A percentile compares a stretch with the other conserved stretches of the same genome.
Conservation (phyloP, 2,329 filamentous ascomycete species). For the Verticillium zaregamsianum region DNA sequence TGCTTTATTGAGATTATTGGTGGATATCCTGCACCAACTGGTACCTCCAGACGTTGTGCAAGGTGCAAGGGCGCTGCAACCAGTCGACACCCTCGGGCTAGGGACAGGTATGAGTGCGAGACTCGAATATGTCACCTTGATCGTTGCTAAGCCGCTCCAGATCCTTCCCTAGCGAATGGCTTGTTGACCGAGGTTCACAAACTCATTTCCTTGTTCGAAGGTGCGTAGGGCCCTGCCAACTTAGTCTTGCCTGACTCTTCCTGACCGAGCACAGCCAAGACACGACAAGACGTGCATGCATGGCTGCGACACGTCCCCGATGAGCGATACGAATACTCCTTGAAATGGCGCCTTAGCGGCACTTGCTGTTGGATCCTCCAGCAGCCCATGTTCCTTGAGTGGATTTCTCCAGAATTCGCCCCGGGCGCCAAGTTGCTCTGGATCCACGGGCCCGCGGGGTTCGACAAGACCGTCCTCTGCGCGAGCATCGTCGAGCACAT, state of each 20-base stretch:
- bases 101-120: neutral
- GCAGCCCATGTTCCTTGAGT: slow-evolving; percentile 9
- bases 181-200: neutral
- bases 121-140: neutral
- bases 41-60: slow-evolving; percentile 2
- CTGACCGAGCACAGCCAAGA: neutral
- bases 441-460: slow-evolving; percentile 25
- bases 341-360: slow-evolving; percentile 12
- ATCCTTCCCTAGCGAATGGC: neutral
- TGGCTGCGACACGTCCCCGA: slow-evolving; percentile 11
- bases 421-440: slow-evolving; percentile 18
- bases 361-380: slow-evolving; percentile 24
- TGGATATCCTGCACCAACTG: slow-evolving; percentile 9
- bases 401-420: slow-evolving; percentile 11
- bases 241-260: neutral
- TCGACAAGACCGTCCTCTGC: slow-evolving; percentile 28
- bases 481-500: slow-evolving; percentile 22
- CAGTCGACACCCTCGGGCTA: neutral
- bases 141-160: neutral
- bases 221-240: neutral
- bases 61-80: neutral
- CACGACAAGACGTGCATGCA: slow-evolving; percentile 8
- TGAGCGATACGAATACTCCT: slow-evolving; percentile 15
- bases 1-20: slow-evolving; percentile 2
- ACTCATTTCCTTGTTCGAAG: neutral